These are phyloP conservation scores for Solanum chiquidenum DNA, from an alignment of 257 asterid genomes.

Conservation along the genomic window DNA sequence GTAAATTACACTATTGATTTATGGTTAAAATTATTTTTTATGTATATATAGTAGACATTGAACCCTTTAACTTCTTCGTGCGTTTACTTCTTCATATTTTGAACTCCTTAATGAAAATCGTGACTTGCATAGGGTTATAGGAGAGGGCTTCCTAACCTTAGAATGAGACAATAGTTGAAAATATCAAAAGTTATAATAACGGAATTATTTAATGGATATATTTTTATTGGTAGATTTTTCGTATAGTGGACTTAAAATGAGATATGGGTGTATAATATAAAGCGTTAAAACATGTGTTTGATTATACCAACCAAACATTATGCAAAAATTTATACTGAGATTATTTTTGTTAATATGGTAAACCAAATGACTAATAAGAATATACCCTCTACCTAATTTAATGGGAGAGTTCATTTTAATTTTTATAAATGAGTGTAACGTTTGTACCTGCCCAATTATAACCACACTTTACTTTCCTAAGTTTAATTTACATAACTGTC, in stretches of 20 bases:
- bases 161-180: not conserved
- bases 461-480: not conserved
- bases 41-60: not conserved
- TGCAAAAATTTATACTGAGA: not conserved
- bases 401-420: not conserved
- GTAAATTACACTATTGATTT: not conserved
- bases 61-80: not conserved
- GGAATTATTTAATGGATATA: not conserved
- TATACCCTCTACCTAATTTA: not conserved
- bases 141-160: not conserved
- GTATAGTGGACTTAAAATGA: not conserved
- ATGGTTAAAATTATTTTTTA: too few species aligned
- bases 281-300: not conserved
- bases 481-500: not conserved
- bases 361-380: not conserved
- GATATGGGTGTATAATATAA: not conserved
- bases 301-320: not conserved
- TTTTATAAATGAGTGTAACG: not conserved
- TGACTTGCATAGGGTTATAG: not conserved
- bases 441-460: not conserved
- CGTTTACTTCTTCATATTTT: not conserved
- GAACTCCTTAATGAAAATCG: too few species aligned
- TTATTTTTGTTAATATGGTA: too few species aligned
- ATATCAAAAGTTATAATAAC: not conserved
- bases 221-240: not conserved